Evolutionary conservation across 2,329 filamentous ascomycete genomes (phyloP).

Genomic region (Microthyrium microscopicum): DNA sequence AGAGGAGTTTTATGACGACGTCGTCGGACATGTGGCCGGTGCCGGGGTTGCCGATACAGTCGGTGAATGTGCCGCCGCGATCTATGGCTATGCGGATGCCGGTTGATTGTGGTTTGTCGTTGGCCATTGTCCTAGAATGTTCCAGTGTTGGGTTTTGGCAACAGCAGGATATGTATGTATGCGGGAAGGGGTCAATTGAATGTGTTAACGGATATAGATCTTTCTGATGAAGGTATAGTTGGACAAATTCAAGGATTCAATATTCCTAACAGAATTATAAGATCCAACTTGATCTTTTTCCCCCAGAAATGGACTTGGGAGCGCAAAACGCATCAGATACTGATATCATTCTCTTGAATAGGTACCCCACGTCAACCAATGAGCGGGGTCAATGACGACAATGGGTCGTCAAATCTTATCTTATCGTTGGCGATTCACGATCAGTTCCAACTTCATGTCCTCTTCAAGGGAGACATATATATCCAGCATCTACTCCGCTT

Average conservation of each 20-base stretch:
- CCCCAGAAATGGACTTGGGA: not conserved
- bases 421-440: not conserved
- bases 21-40: slow-evolving; percentile 54
- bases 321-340: not conserved
- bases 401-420: not conserved
- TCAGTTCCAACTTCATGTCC: not conserved
- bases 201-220: not conserved
- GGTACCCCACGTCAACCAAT: too few species aligned
- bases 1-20: slow-evolving; percentile 73
- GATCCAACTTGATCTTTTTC: not conserved
- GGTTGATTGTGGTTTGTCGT: slow-evolving; percentile 10
- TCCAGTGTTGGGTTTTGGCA: not conserved
- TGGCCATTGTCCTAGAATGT: not conserved
- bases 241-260: not conserved
- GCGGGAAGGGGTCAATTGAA: too few species aligned
- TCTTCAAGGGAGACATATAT: not conserved
- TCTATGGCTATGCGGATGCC: slow-evolving; percentile 61
- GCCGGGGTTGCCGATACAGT: slow-evolving; percentile 70
- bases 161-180: not conserved
- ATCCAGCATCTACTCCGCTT: not conserved
- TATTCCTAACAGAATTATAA: not conserved
- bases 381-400: not conserved
- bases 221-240: not conserved
- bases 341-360: not conserved
- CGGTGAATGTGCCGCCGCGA: slow-evolving; percentile 80